Conservation (phyloP, 2,329 filamentous ascomycete species). For the Davidsoniella australis region DNA sequence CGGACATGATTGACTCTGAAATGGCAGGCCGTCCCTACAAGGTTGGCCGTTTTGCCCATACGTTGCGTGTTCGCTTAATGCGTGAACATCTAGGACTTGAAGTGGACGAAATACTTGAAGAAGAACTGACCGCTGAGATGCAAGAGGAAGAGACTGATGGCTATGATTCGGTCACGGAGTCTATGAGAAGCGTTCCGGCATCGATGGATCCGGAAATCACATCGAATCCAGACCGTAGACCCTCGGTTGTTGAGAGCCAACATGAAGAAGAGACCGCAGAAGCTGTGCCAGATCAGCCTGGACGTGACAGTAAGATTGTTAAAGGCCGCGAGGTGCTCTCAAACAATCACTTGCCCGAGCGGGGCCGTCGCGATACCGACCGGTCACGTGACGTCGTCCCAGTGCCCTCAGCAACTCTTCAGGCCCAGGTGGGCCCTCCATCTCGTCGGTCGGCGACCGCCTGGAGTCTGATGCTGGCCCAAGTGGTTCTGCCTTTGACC, state of each 20-base stretch:
- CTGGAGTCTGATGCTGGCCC: no score
- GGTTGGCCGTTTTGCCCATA: constrained; percentile 84
- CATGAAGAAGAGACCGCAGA: no score
- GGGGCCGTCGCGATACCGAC: constrained; percentile 13
- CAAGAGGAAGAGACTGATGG: constrained; percentile 37
- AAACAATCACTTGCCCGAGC: no score
- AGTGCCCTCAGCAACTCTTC: constrained; percentile 8
- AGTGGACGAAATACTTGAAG: constrained; percentile 75
- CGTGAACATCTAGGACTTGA: constrained; percentile 92
- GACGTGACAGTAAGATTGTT: no score
- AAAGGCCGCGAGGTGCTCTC: constrained; percentile 49
- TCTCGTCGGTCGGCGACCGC: constrained; percentile 37
- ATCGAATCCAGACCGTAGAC: no score
- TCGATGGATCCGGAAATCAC: no score
- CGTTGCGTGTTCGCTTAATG: constrained; percentile 84
- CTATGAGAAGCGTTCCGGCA: constrained; percentile 5
- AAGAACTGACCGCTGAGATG: constrained; percentile 52
- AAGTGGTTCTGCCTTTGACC: no score
- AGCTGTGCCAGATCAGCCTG: no score
- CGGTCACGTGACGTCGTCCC: constrained; percentile 15
- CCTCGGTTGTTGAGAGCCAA: no score
- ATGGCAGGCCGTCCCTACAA: constrained; percentile 84
- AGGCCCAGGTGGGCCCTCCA: constrained; percentile 15
- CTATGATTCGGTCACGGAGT: constrained; percentile 32
- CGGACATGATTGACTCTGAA: constrained; percentile 76